phyloP scores from a whole-genome alignment of 768 basidiomycete species.

The Psilocybe cubensis region DNA sequence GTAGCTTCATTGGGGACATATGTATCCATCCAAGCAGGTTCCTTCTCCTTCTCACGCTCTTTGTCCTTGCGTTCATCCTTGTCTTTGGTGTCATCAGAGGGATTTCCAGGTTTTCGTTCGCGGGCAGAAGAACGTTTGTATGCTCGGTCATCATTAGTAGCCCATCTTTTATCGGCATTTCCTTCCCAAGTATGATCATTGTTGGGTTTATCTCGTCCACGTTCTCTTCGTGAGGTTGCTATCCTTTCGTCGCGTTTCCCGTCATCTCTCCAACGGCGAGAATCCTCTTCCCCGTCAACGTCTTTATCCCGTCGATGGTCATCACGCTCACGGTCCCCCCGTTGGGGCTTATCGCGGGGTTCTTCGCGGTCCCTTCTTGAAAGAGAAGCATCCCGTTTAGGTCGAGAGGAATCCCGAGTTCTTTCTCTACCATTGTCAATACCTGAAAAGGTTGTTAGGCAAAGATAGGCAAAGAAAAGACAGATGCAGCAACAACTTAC shows the following conservation, averaged over 20 bases:
- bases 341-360: conserved; percentile 40
- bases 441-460: conserved; percentile 37
- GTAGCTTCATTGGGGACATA: conserved; percentile 67
- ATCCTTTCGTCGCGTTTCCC: conserved; percentile 80
- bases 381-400: conserved; percentile 12
- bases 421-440: conserved; percentile 58
- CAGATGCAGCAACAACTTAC: conserved; percentile 38
- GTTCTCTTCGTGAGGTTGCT: conserved; percentile 56
- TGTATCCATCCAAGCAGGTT: conserved; percentile 93
- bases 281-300: conserved; percentile 62
- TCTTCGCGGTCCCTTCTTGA: conserved; percentile 52
- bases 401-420: conserved; percentile 59
- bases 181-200: conserved; percentile 49
- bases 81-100: conserved; percentile 46
- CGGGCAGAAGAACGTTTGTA: conserved; percentile 61
- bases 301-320: conserved; percentile 46
- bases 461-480: background rate
- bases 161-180: conserved; percentile 59
- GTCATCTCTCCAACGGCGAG: conserved; percentile 81
- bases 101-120: conserved; percentile 51
- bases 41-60: conserved; percentile 75
- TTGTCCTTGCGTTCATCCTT: conserved; percentile 52
- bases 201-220: conserved; percentile 45
- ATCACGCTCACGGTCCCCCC: conserved; percentile 38
- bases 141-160: conserved; percentile 69